These are phyloP conservation scores for Raddia distichophylla DNA, from an alignment of 176 grass and related monocot genomes.

Conservation along the genomic window DNA sequence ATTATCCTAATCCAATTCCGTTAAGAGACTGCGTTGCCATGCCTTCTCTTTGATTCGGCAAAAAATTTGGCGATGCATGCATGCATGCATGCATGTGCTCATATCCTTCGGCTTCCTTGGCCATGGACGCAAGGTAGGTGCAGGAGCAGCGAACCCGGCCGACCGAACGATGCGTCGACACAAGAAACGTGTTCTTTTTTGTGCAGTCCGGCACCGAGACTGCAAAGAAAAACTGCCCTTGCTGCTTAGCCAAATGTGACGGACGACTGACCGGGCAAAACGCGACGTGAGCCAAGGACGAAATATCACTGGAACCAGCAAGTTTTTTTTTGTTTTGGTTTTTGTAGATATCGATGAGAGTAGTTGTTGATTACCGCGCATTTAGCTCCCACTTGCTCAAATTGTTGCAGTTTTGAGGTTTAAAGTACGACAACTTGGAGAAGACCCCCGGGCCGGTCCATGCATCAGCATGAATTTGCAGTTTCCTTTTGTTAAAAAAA, in stretches of 20 bases:
- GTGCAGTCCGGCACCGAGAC: too few relatives aligned
- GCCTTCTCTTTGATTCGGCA: too few relatives aligned
- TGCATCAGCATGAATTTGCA: too few relatives aligned
- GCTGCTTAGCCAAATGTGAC: background rate
- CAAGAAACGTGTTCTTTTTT: background rate
- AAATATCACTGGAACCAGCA: background rate
- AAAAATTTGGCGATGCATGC: too few relatives aligned
- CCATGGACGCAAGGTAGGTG: conserved; percentile 11
- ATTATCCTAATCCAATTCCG: too few relatives aligned
- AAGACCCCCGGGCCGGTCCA: background rate
- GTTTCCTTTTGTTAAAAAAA: too few relatives aligned
- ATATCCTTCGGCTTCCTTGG: background rate
- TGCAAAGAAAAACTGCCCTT: too few relatives aligned
- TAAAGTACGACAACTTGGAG: background rate
- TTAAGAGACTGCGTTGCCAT: too few relatives aligned
- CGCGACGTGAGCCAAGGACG: background rate
- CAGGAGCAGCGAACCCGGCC: background rate
- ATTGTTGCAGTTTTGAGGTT: background rate
- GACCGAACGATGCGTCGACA: background rate
- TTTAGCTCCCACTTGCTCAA: background rate
- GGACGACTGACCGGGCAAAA: background rate
- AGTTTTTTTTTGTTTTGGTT: too few relatives aligned
- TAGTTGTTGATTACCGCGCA: background rate
- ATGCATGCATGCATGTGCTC: background rate
- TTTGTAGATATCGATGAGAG: background rate